These are phyloP conservation scores for Sphaerosporella brunnea DNA, from an alignment of 495 filamentous ascomycete species.

Conservation along the genomic window DNA sequence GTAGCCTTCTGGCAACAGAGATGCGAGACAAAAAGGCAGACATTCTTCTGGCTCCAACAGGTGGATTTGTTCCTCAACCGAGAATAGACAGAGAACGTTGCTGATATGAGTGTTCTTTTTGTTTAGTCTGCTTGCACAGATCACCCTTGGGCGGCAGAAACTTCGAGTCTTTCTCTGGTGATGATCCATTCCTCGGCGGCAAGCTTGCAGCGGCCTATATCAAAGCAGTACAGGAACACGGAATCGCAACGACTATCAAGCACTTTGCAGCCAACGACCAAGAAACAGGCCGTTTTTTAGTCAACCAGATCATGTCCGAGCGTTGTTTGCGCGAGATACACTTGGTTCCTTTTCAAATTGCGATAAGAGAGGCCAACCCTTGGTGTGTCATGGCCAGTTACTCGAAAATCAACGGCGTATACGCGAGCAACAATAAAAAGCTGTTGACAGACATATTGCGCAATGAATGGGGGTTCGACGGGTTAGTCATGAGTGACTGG, in stretches of 20 bases:
- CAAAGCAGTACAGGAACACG: constrained; percentile 52
- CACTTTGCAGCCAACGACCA: constrained; percentile 74
- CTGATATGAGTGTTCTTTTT: too few species aligned
- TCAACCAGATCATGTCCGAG: constrained; percentile 47
- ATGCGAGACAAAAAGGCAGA: constrained; percentile 25
- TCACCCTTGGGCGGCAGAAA: constrained; percentile 59
- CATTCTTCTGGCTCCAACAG: constrained; percentile 26
- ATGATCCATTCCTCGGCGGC: constrained; percentile 58
- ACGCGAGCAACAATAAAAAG: constrained; percentile 47
- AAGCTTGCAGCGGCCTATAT: constrained; percentile 46
- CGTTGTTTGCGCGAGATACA: constrained; percentile 65
- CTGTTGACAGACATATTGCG: constrained; percentile 47
- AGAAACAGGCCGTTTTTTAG: constrained; percentile 52
- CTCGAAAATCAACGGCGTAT: constrained; percentile 54
- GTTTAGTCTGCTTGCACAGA: constrained; percentile 41
- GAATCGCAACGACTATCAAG: constrained; percentile 55
- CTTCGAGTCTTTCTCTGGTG: constrained; percentile 55
- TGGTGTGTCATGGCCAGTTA: constrained; percentile 60
- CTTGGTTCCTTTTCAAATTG: constrained; percentile 53
- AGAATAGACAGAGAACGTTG: too few species aligned
- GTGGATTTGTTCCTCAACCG: not conserved
- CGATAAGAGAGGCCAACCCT: constrained; percentile 44
- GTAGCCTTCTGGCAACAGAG: constrained; percentile 23
- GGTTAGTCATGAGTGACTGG: constrained; percentile 56
- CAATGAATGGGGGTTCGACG: constrained; percentile 54